Percentiles rank a stretch among this genome's conserved stretches.
Conservation (phyloP, 2,329 filamentous ascomycete species). For the Curvularia hawaiiensis region DNA sequence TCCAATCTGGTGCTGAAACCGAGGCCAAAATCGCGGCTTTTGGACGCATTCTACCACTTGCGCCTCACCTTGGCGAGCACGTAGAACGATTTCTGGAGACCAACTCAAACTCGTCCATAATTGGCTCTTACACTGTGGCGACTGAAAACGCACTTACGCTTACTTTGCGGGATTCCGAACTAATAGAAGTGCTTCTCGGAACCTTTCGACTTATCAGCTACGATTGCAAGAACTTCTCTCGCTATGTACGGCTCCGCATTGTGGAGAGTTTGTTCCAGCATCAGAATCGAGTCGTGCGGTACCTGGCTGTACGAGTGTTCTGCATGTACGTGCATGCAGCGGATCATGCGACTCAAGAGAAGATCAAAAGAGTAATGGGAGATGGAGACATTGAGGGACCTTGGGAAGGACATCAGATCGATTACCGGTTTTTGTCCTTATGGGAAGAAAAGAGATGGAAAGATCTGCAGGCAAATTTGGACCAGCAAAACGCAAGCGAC, state of each 20-base stretch:
- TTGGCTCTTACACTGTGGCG: constrained; percentile 16
- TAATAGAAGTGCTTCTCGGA: constrained; percentile 64
- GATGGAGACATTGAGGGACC: constrained; percentile 67
- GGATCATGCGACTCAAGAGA: constrained; percentile 75
- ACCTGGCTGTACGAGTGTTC: constrained; percentile 81
- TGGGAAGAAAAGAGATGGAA: constrained; percentile 66
- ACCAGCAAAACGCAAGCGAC: constrained; percentile 6
- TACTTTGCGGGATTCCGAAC: constrained; percentile 8
- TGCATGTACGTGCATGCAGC: constrained; percentile 79
- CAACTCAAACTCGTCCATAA: constrained; percentile 33
- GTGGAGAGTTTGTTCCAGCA: constrained; percentile 72
- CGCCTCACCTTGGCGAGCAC: constrained; percentile 77
- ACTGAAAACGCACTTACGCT: background rate
- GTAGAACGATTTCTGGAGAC: constrained; percentile 58
- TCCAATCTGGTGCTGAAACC: constrained; percentile 51
- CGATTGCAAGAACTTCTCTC: constrained; percentile 70
- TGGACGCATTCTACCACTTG: constrained; percentile 79
- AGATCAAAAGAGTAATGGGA: constrained; percentile 70
- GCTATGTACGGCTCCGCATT: constrained; percentile 67
- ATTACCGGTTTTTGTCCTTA: constrained; percentile 75
- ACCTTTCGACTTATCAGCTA: constrained; percentile 80
- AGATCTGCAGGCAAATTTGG: constrained; percentile 21
- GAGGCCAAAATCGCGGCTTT: constrained; percentile 67
- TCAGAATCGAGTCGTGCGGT: constrained; percentile 66
- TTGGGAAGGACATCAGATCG: constrained; percentile 77